Conservation (phyloP, 2,329 filamentous ascomycete genomes). For the Claviceps africana region DNA sequence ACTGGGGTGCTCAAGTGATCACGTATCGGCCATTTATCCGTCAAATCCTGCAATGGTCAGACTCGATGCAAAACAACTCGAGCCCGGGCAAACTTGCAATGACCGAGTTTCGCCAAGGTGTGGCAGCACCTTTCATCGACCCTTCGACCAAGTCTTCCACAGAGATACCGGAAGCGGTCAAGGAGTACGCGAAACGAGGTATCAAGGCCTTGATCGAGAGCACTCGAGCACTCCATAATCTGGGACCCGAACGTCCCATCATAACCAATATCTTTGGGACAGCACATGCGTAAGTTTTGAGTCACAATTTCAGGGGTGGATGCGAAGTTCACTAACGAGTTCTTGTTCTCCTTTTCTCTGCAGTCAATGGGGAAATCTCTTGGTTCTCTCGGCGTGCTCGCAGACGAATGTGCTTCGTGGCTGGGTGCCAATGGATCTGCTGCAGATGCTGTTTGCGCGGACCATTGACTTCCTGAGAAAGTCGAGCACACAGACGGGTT, state of each 20-base stretch:
- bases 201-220: conserved; percentile 69
- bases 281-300: conserved; percentile 80
- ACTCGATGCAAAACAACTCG: conserved; percentile 21
- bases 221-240: conserved; percentile 63
- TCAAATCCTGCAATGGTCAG: conserved; percentile 38
- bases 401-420: conserved; percentile 46
- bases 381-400: conserved; percentile 76
- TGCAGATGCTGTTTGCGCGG: conserved; percentile 49
- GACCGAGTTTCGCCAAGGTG: conserved; percentile 22
- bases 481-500: conserved; percentile 59
- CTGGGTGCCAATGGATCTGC: conserved; percentile 39
- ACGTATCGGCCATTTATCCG: conserved; percentile 66
- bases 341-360: no score
- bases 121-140: conserved; percentile 24
- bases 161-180: conserved; percentile 31
- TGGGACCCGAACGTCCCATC: conserved; percentile 53
- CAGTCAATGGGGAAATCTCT: conserved; percentile 92
- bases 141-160: conserved; percentile 21
- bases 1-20: conserved; percentile 83
- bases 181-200: conserved; percentile 45
- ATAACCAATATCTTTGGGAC: conserved; percentile 96
- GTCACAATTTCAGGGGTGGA: not conserved
- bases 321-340: not conserved
- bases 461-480: conserved; percentile 66
- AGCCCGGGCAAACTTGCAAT: conserved; percentile 19